phyloP scores from a whole-genome alignment of 1,284 basidiomycete genomes.

The Leccinum pachyderme region DNA sequence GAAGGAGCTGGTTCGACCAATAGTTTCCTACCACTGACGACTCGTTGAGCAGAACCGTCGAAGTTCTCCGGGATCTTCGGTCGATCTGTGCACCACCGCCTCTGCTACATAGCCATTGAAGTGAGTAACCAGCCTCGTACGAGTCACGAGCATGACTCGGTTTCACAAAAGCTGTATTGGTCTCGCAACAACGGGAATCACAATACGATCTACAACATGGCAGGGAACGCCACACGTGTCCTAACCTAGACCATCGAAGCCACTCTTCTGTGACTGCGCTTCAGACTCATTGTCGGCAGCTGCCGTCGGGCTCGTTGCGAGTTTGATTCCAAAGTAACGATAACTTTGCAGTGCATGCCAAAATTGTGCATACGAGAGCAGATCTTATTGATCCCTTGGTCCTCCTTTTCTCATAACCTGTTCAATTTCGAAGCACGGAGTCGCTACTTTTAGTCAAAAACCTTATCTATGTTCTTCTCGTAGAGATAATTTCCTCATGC shows the following conservation, averaged over 20 bases:
- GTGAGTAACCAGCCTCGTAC: not conserved
- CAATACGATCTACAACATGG: not conserved
- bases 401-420: conserved; percentile 15
- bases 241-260: not conserved
- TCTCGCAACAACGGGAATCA: not conserved
- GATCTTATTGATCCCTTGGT: conserved; percentile 24
- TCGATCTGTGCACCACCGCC: not conserved
- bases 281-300: not conserved
- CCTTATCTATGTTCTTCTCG: conserved; percentile 28
- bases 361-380: conserved; percentile 11
- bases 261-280: not conserved
- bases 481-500: conserved; percentile 20
- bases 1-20: not conserved
- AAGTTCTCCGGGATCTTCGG: not conserved
- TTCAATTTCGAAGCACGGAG: conserved; percentile 28
- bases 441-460: conserved; percentile 30
- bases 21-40: not conserved
- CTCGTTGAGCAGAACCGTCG: not conserved
- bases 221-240: conserved; percentile 3
- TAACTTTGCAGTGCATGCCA: conserved; percentile 4
- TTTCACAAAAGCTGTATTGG: not conserved
- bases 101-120: not conserved
- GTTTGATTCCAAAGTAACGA: conserved; percentile 1
- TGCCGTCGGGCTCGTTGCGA: not conserved
- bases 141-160: not conserved